Conservation (phyloP, 2,329 filamentous ascomycete species). For the Apiospora pterosperma region DNA sequence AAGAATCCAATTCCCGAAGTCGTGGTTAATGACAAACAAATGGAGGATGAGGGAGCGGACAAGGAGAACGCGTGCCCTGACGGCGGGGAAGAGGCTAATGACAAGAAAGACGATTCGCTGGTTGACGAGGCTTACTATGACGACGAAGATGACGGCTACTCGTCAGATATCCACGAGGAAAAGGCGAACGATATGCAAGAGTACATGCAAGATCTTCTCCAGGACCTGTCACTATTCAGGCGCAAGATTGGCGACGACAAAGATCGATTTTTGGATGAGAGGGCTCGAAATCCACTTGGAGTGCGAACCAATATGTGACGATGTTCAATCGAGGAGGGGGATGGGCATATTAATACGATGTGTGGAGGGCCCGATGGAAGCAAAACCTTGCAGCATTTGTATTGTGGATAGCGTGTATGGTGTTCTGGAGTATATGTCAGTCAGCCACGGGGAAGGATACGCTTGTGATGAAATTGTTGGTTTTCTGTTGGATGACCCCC, state of each 20-base stretch:
- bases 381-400: neutral
- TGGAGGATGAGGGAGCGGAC: conserved; percentile 26
- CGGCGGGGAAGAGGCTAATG: conserved; percentile 29
- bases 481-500: neutral
- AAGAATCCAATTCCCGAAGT: conserved; percentile 83
- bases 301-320: conserved; percentile 36
- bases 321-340: neutral
- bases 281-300: conserved; percentile 50
- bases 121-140: conserved; percentile 60
- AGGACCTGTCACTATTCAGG: conserved; percentile 76
- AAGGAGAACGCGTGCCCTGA: conserved; percentile 26
- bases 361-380: neutral
- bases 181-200: conserved; percentile 68
- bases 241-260: conserved; percentile 85
- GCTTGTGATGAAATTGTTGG: neutral
- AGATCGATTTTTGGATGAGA: conserved; percentile 63
- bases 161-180: conserved; percentile 44
- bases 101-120: conserved; percentile 17
- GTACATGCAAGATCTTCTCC: conserved; percentile 80
- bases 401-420: conserved; percentile 8
- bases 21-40: conserved; percentile 26
- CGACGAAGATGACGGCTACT: conserved; percentile 47
- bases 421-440: conserved; percentile 13
- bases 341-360: neutral
- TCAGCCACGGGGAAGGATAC: neutral